Evolutionary conservation across 345 rosid genomes (phyloP).

Genomic region (Eucalyptus cloeziana): DNA sequence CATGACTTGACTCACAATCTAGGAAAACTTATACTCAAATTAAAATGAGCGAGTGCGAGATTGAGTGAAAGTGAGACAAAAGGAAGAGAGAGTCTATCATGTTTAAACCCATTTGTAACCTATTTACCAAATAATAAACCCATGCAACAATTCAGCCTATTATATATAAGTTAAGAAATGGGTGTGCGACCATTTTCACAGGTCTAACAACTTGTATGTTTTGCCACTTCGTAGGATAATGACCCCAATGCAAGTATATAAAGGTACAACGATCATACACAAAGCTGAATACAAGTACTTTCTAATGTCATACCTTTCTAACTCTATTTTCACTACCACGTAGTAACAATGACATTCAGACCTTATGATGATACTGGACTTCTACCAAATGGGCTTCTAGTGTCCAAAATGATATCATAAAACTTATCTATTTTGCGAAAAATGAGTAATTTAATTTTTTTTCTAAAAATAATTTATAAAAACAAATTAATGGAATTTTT

Average conservation of each 20-base stretch:
- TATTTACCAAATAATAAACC: no score
- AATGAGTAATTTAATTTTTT: no score
- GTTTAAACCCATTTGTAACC: accelerated
- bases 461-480: accelerated
- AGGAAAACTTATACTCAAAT: no score
- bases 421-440: accelerated
- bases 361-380: accelerated
- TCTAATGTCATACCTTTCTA: background rate
- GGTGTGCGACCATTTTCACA: background rate
- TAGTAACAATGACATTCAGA: accelerated
- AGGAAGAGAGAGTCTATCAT: no score
- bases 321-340: background rate
- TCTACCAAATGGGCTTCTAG: background rate
- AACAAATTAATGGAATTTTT: accelerated
- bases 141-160: background rate
- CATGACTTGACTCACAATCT: accelerated
- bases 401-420: background rate
- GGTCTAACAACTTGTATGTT: background rate
- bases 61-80: accelerated
- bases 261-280: no score
- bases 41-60: accelerated
- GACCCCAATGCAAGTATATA: background rate
- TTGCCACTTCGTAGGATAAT: background rate
- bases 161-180: no score
- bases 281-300: background rate